phyloP scores from a whole-genome alignment of 2,329 filamentous ascomycete genomes.

The Neonectria ditissima region DNA sequence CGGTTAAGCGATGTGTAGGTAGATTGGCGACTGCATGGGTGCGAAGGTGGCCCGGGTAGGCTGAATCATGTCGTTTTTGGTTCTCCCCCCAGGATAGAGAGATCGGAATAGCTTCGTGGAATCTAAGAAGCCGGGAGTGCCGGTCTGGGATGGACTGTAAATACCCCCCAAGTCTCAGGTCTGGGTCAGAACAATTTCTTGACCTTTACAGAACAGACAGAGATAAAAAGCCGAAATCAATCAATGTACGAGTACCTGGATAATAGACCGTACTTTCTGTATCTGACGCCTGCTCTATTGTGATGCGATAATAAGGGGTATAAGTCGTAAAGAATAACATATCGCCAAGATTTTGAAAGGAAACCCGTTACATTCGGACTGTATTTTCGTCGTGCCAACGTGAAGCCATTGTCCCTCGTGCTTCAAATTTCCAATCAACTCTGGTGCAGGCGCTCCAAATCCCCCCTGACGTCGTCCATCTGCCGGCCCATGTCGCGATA shows the following conservation, averaged over 20 bases:
- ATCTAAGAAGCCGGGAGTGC: slow-evolving; percentile 31
- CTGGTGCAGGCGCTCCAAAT: slow-evolving; percentile 55
- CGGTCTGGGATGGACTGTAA: slow-evolving; percentile 34
- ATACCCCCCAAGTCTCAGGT: slow-evolving; percentile 42
- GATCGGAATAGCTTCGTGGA: slow-evolving; percentile 20
- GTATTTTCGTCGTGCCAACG: slow-evolving; percentile 2
- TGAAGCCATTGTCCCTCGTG: not conserved
- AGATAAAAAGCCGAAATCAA: slow-evolving; percentile 27
- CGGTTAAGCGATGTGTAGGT: slow-evolving; percentile 59
- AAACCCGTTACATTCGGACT: not conserved
- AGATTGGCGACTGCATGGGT: slow-evolving; percentile 12
- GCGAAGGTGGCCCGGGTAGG: slow-evolving; percentile 11
- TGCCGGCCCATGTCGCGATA: slow-evolving; percentile 63
- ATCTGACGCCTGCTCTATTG: slow-evolving; percentile 8
- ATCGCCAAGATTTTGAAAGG: not conserved
- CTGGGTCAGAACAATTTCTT: slow-evolving; percentile 25
- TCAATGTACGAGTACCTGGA: slow-evolving; percentile 42
- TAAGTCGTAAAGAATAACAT: slow-evolving; percentile 11
- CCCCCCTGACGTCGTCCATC: slow-evolving; percentile 61
- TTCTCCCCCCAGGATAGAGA: slow-evolving; percentile 26
- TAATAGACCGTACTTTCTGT: slow-evolving; percentile 27
- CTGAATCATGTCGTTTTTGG: slow-evolving; percentile 6
- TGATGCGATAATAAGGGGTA: slow-evolving; percentile 11
- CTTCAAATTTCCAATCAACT: slow-evolving; percentile 25
- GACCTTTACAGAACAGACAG: slow-evolving; percentile 28